Evolutionary conservation across 352 stramenopile species (phyloP).

Genomic region (Phytopythium aichiense): DNA sequence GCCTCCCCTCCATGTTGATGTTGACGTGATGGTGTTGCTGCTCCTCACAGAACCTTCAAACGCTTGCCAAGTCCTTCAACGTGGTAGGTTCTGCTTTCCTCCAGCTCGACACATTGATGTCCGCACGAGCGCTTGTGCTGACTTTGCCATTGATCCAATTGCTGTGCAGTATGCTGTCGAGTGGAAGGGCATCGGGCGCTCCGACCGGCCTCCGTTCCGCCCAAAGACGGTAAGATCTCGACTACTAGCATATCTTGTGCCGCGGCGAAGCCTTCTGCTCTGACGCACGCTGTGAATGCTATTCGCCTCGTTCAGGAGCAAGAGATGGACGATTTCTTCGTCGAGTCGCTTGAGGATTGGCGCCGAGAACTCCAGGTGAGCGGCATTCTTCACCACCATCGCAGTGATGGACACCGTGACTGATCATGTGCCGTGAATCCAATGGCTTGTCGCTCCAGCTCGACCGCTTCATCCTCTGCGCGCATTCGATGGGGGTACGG

Average conservation of each 20-base stretch:
- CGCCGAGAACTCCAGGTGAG: slow-evolving; percentile 39
- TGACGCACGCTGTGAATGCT: no score
- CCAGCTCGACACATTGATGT: background rate
- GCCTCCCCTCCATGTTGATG: background rate
- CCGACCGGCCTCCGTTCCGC: slow-evolving; percentile 50
- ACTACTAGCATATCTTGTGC: background rate
- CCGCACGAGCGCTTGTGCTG: background rate
- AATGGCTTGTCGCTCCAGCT: slow-evolving; percentile 21
- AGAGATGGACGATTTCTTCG: slow-evolving; percentile 77
- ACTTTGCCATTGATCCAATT: slow-evolving; percentile 1
- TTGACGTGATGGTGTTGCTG: background rate
- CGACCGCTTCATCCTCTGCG: slow-evolving; percentile 72
- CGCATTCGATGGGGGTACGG: slow-evolving; percentile 78
- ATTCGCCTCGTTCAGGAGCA: slow-evolving; percentile 27
- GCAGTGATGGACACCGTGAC: background rate
- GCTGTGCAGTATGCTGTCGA: slow-evolving; percentile 66
- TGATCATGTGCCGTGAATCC: background rate
- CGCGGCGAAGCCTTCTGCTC: background rate
- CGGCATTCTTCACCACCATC: no score
- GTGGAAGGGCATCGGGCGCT: slow-evolving; percentile 77
- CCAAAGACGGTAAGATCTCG: slow-evolving; percentile 38
- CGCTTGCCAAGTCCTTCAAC: slow-evolving; percentile 71
- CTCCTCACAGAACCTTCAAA: slow-evolving; percentile 54
- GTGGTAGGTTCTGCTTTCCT: slow-evolving; percentile 38
- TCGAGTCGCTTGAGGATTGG: slow-evolving; percentile 78